A percentile compares a stretch with the other conserved stretches of the same genome.
These are phyloP conservation scores for Boletus sensibilis DNA, from an alignment of 768 basidiomycete species.

Conservation along the genomic window DNA sequence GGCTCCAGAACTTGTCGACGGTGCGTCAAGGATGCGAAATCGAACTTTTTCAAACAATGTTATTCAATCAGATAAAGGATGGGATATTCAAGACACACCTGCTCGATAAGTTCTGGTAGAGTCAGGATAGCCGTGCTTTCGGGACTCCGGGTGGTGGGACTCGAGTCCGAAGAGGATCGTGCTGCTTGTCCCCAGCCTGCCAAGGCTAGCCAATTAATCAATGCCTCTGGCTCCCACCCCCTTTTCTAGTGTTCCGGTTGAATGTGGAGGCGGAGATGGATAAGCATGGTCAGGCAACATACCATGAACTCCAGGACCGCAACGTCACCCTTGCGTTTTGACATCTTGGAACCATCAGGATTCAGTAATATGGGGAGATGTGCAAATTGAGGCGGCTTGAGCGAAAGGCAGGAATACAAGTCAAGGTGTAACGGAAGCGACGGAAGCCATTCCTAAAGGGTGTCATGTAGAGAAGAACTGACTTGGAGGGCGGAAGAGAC, in stretches of 20 bases:
- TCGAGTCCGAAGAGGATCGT: conserved; percentile 27
- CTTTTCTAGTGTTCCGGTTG: conserved; percentile 47
- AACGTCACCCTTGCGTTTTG: conserved; percentile 90
- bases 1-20: conserved; percentile 81
- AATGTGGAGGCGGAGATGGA: not conserved
- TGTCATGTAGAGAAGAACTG: not conserved
- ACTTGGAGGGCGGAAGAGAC: conserved; percentile 8
- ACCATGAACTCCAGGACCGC: conserved; percentile 86
- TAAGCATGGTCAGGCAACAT: conserved; percentile 14
- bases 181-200: conserved; percentile 85
- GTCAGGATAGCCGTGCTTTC: conserved; percentile 66
- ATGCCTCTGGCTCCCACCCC: conserved; percentile 87
- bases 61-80: not conserved
- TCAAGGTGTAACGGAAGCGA: conserved; percentile 91
- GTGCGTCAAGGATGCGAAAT: conserved; percentile 73
- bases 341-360: conserved; percentile 89
- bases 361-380: conserved; percentile 92
- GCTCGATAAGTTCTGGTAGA: conserved; percentile 60
- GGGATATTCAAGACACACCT: conserved; percentile 39
- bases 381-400: conserved; percentile 77
- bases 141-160: conserved; percentile 42
- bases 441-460: conserved; percentile 86
- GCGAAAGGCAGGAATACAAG: conserved; percentile 74
- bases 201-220: conserved; percentile 91
- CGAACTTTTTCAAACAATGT: conserved; percentile 51